Percentiles rank a stretch among this genome's conserved stretches.
phyloP scores from a whole-genome alignment of 2,329 filamentous ascomycete genomes.

The Ophiostoma piceae region DNA sequence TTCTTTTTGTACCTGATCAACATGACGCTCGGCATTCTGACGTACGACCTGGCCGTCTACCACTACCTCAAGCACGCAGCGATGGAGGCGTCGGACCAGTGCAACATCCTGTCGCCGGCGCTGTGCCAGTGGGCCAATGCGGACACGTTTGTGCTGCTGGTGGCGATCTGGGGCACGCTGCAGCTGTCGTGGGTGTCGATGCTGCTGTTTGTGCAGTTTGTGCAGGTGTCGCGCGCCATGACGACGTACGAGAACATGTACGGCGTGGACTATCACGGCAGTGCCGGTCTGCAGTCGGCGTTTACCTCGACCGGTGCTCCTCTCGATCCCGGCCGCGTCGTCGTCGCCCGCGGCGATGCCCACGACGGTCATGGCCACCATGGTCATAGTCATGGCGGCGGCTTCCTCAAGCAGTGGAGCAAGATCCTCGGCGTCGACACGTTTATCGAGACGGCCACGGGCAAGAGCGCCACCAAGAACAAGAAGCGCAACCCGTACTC shows the following conservation, averaged over 20 bases:
- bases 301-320: slow-evolving; percentile 74
- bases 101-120: slow-evolving; percentile 68
- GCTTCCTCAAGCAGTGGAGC: slow-evolving; percentile 73
- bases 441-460: slow-evolving; percentile 78
- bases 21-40: slow-evolving; percentile 67
- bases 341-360: slow-evolving; percentile 41
- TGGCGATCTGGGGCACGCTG: slow-evolving; percentile 71
- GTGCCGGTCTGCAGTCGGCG: slow-evolving; percentile 57
- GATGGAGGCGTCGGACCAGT: slow-evolving; percentile 50
- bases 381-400: slow-evolving; percentile 40
- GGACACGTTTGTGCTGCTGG: slow-evolving; percentile 76
- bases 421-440: slow-evolving; percentile 85
- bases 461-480: slow-evolving; percentile 45
- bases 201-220: slow-evolving; percentile 87
- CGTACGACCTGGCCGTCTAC: slow-evolving; percentile 67
- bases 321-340: slow-evolving; percentile 60
- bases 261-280: slow-evolving; percentile 56
- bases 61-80: slow-evolving; percentile 62
- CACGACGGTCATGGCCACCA: slow-evolving; percentile 35
- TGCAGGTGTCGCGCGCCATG: slow-evolving; percentile 86
- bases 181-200: slow-evolving; percentile 97
- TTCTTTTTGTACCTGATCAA: slow-evolving; percentile 86
- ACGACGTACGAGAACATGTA: slow-evolving; percentile 98
- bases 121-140: slow-evolving; percentile 73
- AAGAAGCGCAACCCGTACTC: slow-evolving; percentile 70